Base-by-base conservation (phyloP, 2,329 filamentous ascomycete genomes). In the Fusarium sp. region DNA sequence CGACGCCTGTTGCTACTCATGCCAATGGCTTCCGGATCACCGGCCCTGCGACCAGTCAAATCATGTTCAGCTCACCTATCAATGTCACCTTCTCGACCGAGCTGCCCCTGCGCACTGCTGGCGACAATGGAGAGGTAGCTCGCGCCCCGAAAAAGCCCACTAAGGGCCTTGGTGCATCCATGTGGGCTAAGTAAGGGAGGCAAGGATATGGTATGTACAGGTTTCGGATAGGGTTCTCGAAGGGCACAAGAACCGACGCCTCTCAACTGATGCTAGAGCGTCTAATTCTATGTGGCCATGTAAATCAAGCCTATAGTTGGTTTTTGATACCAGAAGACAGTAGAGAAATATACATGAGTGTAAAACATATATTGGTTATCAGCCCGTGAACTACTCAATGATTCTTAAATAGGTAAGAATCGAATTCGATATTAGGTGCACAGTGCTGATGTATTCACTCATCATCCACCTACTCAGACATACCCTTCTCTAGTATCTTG, bases 401-500 rank as follows among this genome's bases (percentile, higher is more conserved):
- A 25, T n/a, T 16, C 27, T 23, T 27, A n/a, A 49, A 15, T 31
- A 37, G n/a, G 46, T 37, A 23, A 21, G 27, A 41, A 23, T 48
- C 9, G 23, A 37, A 35, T 25, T 46, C 16, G 11, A 59, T 39
- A 18, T 37, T 19, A 33, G 42, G 31, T 54, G 31, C 38, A 57
- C 38, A 60, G 25, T 38, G 52, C 46, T 71, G 57, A 37, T 59
- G 42, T 55, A 51, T 60, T 38, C 33, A 31, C 27, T 51, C 23
- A 39, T 61, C 21, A 33, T 45, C 23, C n/a, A 68, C 60, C 69
- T 78, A 82, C 59, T 75, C 75, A 10, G 78, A 80, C 77, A 93
- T 83, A 49, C 85, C 86, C 85, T 93, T 94, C 79, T 94, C 92
- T 79, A 95, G 83, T 48, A 87, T 81, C 80, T 88, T 88, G 9